Base-by-base conservation (phyloP, 495 filamentous ascomycete genomes). In the Daldinia decipiens region DNA sequence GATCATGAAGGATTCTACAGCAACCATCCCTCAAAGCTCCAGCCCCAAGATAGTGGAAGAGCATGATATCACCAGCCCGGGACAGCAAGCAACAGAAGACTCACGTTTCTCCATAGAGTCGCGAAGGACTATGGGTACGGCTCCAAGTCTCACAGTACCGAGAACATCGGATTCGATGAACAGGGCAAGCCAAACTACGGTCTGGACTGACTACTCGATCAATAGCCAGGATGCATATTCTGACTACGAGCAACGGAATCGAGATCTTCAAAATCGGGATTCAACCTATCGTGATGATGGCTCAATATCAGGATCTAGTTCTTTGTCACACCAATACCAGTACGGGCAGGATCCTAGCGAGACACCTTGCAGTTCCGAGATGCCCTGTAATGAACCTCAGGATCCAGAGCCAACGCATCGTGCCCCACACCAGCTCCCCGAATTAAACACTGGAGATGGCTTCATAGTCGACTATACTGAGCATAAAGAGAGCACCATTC, bases 141-240 rank as follows among this genome's bases (percentile, higher is more conserved):
- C 65, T 17, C 73, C 68, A 31, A 81, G 74, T 47, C 69, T 85
- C 32, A 72, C 76, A 3, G 77, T 84, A 9, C 83, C 83, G 31
- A 78, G 77, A 43, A 79, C 82, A 34, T 78, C 82, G 5, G 75
- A 78, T 7, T 82, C 82, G 5, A 76, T 77, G 54, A 83, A 85
- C 65, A 81, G 84, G n/a, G 70, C 78, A 21, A 87, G 85, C 62
- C 80, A 83, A 34, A 78, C 81, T 26, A 85, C 85, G 12, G 75
- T 80, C 13, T 87, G 85, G 85, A 87, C 85, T n/a, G 84, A 87
- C 76, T 83, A 82, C 62, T 85, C 85, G 1, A 77, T 87, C 45
- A 84, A 83, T 13, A 84, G 83, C 40, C 73, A 74, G 43, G 82
- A 84, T 38, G 77, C 81, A 6, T 71, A 74, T 56, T 76, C 76